Evolutionary conservation across 2,329 filamentous ascomycete species (phyloP).

Genomic region (Curvularia verruculosa): DNA sequence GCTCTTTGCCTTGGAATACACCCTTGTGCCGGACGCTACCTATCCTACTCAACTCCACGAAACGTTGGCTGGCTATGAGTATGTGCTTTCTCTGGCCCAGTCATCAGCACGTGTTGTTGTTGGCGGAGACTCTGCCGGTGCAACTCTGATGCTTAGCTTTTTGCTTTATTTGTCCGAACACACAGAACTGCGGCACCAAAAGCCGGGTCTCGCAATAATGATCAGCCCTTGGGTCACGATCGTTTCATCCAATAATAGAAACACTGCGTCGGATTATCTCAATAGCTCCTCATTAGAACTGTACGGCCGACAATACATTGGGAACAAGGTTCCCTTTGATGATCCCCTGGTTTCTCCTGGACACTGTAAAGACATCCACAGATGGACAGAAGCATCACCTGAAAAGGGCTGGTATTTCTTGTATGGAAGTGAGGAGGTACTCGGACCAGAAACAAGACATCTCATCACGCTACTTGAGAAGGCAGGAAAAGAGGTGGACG

Average conservation of each 20-base stretch:
- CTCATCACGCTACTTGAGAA: conserved; percentile 63
- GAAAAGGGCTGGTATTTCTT: conserved; percentile 70
- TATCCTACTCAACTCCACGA: conserved; percentile 78
- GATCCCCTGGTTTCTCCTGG: conserved; percentile 73
- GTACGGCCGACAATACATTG: conserved; percentile 74
- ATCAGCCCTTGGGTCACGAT: conserved; percentile 84
- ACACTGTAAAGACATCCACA: conserved; percentile 66
- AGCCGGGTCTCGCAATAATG: conserved; percentile 69
- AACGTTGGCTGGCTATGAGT: conserved; percentile 71
- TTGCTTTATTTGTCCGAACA: conserved; percentile 68
- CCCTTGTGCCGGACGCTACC: conserved; percentile 73
- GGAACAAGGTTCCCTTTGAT: conserved; percentile 55
- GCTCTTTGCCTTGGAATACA: conserved; percentile 81
- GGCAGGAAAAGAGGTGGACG: conserved; percentile 61
- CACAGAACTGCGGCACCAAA: conserved; percentile 50
- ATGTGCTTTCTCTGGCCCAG: conserved; percentile 65
- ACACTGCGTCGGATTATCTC: conserved; percentile 77
- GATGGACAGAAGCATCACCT: conserved; percentile 73
- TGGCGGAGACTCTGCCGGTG: conserved; percentile 80
- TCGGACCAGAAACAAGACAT: conserved; percentile 71
- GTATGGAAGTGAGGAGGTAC: conserved; percentile 79
- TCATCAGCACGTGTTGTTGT: conserved; percentile 71
- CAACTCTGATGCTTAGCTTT: conserved; percentile 73
- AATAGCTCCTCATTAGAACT: conserved; percentile 68
- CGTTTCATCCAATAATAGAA: conserved; percentile 68